Base-by-base conservation (phyloP, 75 land plant genomes). In the Pinus tabuliformis region DNA sequence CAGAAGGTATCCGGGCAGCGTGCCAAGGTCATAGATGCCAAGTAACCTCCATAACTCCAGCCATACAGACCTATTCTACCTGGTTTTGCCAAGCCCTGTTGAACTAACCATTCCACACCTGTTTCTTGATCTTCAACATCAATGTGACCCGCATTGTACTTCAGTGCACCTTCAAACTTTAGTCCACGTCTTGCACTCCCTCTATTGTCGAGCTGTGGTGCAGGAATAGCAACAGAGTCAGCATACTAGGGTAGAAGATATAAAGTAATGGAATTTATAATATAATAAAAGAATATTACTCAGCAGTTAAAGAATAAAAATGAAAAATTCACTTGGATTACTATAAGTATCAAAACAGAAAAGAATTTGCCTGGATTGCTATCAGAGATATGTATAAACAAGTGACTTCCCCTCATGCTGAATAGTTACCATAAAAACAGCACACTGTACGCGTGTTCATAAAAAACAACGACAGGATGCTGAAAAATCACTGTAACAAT, bases 41-140 rank as follows among this genome's bases (percentile, higher is more conserved):
- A 87, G 70, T 83, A 93, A 15, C 99, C 99, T 54, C 97, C 99
- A 70, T 96, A 93, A 80, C 99, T 96, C 97, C 97, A 96, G 11
- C 99, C 99, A 72, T 92, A 96, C 18, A 96, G 59, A n/a, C 99
- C 99, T 49, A 96, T 86, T 42, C 83, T 86, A 26, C 83, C 91
- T 56, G 84, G 73, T 71, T 85, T 84, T 21, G 95, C 97, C 14
- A 96, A 84, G 12, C 97, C 99, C 71, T 93, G 83, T 72, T 91
- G 84, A n/a, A 93, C 76, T 15, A 96, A 86, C 97, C 97, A 96
- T 73, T 91, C 91, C 37, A 90, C 99, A 52, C 97, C 97, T 12
- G 91, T 77, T 13, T 90, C 78, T 78, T 97, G 99, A 72, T 97
- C 99, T 58, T 94, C 99, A 17, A 91, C 89, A 81, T 97, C 99